Percentiles rank a stretch among this genome's conserved stretches.
Evolutionary conservation across 1,284 basidiomycete genomes (phyloP).

Genomic region (Tremellales sp.): DNA sequence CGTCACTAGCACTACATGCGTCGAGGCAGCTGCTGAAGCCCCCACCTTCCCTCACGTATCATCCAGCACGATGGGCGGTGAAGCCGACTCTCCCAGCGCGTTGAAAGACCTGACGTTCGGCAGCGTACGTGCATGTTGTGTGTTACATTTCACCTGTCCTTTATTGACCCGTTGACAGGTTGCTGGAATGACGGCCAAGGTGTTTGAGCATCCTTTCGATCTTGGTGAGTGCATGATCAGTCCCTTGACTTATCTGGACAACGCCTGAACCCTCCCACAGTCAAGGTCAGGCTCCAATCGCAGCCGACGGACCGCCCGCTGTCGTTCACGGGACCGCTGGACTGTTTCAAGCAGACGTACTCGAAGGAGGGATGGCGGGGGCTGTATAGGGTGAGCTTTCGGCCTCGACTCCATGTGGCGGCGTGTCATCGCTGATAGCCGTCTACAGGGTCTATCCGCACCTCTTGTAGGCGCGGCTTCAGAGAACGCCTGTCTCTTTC

Average conservation of each 20-base stretch:
- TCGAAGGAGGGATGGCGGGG: constrained; percentile 70
- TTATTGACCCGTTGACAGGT: too few species aligned
- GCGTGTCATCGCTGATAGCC: constrained; percentile 2
- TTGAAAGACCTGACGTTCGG: constrained; percentile 53
- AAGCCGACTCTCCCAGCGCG: constrained; percentile 12
- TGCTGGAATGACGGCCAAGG: constrained; percentile 75
- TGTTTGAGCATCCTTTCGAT: constrained; percentile 83
- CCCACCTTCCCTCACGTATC: neutral
- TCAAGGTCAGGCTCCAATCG: constrained; percentile 74
- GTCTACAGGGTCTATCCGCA: constrained; percentile 71
- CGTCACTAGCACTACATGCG: too few species aligned
- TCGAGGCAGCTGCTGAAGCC: too few species aligned
- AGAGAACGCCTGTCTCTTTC: constrained; percentile 83
- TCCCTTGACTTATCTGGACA: neutral
- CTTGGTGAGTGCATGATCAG: constrained; percentile 52
- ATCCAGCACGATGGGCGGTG: neutral
- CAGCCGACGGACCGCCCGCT: constrained; percentile 70
- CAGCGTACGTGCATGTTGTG: constrained; percentile 39
- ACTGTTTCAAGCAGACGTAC: constrained; percentile 76
- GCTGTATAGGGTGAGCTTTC: constrained; percentile 66
- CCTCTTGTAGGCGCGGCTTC: constrained; percentile 86
- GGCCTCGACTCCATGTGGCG: neutral
- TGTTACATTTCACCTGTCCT: neutral
- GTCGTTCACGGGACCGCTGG: constrained; percentile 70
- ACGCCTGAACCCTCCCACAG: constrained; percentile 12